phyloP scores from a whole-genome alignment of 345 rosid genomes.

The Eucalyptus rudis region DNA sequence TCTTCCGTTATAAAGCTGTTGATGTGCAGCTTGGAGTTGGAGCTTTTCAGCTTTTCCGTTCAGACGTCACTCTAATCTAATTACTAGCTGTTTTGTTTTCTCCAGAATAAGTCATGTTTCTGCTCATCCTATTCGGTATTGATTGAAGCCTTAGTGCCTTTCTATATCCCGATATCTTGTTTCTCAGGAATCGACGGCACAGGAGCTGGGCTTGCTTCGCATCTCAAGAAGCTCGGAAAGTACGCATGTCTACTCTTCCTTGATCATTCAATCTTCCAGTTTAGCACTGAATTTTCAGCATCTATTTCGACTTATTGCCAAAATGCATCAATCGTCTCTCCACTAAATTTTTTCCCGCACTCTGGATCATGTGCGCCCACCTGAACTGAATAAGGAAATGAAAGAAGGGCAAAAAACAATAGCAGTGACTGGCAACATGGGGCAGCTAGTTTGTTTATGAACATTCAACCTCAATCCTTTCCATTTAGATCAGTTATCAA shows the following conservation, averaged over 20 bases:
- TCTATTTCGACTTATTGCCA: neutral
- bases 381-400: neutral
- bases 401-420: neutral
- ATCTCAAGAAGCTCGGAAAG: slow-evolving; percentile 46
- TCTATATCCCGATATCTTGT: too few species aligned
- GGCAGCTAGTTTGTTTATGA: neutral
- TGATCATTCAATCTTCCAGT: neutral
- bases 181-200: slow-evolving; percentile 46
- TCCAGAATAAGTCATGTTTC: neutral
- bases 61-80: neutral
- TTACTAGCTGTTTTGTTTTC: neutral
- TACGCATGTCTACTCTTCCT: slow-evolving; percentile 6
- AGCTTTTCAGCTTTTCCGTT: neutral
- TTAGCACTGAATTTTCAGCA: neutral
- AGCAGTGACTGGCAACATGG: neutral
- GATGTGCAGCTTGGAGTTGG: neutral
- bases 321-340: neutral
- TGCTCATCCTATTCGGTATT: neutral
- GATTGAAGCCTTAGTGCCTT: neutral
- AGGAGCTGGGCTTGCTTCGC: slow-evolving; percentile 52
- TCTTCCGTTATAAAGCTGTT: neutral
- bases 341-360: neutral
- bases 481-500: neutral
- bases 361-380: neutral
- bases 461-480: neutral